phyloP scores from a whole-genome alignment of 805 yeast species.

The Candida namnaoensis region DNA sequence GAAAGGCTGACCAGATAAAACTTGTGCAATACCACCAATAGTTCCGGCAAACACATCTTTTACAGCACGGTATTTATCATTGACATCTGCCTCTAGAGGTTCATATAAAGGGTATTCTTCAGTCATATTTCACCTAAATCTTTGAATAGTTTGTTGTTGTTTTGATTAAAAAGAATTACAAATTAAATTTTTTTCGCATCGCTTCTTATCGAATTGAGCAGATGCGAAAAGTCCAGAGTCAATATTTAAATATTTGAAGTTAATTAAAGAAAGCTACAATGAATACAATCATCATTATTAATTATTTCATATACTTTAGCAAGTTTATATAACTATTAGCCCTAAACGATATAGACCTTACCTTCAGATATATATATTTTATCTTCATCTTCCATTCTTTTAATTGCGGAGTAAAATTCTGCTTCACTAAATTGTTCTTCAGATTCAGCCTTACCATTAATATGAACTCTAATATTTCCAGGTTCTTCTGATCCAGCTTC shows the following conservation, averaged over 20 bases:
- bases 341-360: conserved; percentile 26
- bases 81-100: neutral
- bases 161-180: no score
- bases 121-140: neutral
- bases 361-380: conserved; percentile 40
- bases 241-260: no score
- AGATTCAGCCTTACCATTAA: conserved; percentile 35
- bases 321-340: no score
- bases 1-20: conserved; percentile 91
- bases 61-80: conserved; percentile 12
- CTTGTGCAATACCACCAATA: conserved; percentile 93
- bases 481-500: conserved; percentile 36
- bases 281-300: no score
- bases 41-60: conserved; percentile 61
- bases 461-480: conserved; percentile 25
- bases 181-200: no score
- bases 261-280: no score
- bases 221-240: no score
- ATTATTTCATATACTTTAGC: no score
- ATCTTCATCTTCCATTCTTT: conserved; percentile 33
- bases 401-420: conserved; percentile 36
- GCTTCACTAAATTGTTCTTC: conserved; percentile 37
- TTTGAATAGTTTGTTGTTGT: no score
- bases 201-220: no score
- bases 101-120: neutral